Evolutionary conservation across 2,329 filamentous ascomycete genomes (phyloP).

Genomic region (Chaetomiaceae sp.): DNA sequence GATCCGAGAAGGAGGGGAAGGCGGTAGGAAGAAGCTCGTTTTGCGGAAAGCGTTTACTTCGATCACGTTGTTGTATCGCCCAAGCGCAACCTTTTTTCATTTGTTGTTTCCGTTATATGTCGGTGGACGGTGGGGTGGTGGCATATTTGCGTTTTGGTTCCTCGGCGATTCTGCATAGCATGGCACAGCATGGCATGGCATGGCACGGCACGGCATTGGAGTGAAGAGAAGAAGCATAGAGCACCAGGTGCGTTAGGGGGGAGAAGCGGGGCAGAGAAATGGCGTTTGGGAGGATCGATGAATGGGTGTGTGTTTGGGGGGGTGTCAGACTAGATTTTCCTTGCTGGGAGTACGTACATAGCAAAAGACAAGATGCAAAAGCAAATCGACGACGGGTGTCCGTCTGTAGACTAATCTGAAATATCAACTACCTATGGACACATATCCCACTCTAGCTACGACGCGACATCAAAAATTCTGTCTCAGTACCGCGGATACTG

Average conservation of each 20-base stretch:
- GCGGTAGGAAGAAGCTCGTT: conserved; percentile 29
- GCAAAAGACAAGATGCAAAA: too few species aligned
- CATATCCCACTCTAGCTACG: too few species aligned
- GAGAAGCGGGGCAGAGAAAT: too few species aligned
- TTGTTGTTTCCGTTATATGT: too few species aligned
- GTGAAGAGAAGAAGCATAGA: background rate
- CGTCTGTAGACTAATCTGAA: background rate
- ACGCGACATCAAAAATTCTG: too few species aligned
- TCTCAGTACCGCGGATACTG: conserved; percentile 30
- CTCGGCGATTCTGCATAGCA: conserved; percentile 5
- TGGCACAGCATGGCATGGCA: background rate
- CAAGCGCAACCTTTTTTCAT: conserved; percentile 6
- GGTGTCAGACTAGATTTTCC: conserved; percentile 1
- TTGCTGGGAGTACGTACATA: too few species aligned
- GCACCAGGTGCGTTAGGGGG: too few species aligned
- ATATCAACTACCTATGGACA: background rate
- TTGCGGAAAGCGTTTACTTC: background rate
- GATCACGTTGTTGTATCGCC: too few species aligned
- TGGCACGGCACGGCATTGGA: background rate
- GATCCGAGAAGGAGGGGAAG: conserved; percentile 73
- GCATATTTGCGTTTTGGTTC: background rate
- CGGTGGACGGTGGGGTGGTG: too few species aligned
- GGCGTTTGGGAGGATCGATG: background rate
- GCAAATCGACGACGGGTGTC: conserved; percentile 1
- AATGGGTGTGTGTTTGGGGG: background rate